phyloP scores from a whole-genome alignment of 805 yeast species.

The Barnettozyma wickerhamii region DNA sequence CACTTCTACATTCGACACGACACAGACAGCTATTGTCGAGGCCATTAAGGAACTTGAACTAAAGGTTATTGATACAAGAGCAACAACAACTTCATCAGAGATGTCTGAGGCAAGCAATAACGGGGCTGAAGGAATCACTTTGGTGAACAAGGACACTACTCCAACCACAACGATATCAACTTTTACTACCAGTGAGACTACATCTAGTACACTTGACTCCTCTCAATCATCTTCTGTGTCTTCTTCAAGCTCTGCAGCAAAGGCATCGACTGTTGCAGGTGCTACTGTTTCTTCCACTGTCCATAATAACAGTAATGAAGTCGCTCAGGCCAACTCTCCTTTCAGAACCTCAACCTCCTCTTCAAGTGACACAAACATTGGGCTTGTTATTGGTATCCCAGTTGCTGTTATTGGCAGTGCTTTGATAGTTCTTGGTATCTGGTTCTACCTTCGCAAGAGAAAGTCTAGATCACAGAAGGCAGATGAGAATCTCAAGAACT shows the following conservation, averaged over 20 bases:
- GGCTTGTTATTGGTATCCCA: conserved; percentile 25
- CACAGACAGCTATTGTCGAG: conserved; percentile 11
- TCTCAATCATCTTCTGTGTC: no score
- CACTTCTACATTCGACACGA: conserved; percentile 4
- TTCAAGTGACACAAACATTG: conserved; percentile 12
- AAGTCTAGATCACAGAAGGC: conserved; percentile 4
- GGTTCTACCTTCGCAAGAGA: conserved; percentile 15
- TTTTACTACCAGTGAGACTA: conserved; percentile 5
- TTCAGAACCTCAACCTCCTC: conserved; percentile 2
- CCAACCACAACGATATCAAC: conserved; percentile 6
- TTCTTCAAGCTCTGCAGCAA: not conserved
- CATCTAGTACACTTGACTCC: conserved; percentile 1
- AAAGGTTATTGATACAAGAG: not conserved
- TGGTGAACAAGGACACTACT: conserved; percentile 1
- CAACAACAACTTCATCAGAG: not conserved
- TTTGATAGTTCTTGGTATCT: conserved; percentile 10
- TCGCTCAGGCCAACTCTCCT: not conserved
- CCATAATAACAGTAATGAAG: not conserved
- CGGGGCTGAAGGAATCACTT: conserved; percentile 2
- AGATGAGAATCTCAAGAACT: conserved; percentile 10
- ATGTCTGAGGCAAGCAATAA: not conserved
- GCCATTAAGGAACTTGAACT: conserved; percentile 10
- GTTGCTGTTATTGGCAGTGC: conserved; percentile 19
- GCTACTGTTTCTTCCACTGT: not conserved
- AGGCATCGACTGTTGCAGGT: not conserved